Evolutionary conservation across 202 grass and related monocot genomes (phyloP).

Genomic region (Setaria italica): DNA sequence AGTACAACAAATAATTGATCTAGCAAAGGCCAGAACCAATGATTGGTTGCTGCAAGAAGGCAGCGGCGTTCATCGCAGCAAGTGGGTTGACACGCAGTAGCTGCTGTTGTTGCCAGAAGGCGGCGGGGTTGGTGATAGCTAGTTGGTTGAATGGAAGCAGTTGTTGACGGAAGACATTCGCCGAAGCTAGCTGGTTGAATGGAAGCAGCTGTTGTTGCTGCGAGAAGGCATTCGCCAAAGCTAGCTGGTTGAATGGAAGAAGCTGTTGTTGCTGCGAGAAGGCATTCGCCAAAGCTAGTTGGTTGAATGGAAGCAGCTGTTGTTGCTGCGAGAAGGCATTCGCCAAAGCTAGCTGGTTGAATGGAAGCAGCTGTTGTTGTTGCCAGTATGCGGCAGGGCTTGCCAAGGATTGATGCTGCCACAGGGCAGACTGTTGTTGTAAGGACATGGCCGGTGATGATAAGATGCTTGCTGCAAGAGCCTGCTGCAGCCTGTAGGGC

Average conservation of each 20-base stretch:
- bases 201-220: not conserved
- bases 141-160: too few species aligned
- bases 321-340: not conserved
- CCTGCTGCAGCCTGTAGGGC: not conserved
- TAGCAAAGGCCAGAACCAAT: not conserved
- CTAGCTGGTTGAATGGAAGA: not conserved
- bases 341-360: not conserved
- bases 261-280: not conserved
- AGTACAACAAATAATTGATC: too few species aligned
- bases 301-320: not conserved
- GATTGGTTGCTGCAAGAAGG: not conserved
- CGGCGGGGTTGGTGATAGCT: too few species aligned
- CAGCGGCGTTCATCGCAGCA: not conserved
- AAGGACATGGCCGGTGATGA: too few species aligned
- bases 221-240: not conserved
- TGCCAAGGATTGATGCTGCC: not conserved
- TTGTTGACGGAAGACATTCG: too few species aligned
- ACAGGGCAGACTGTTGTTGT: not conserved
- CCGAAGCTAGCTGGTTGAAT: too few species aligned
- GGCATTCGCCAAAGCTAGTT: not conserved
- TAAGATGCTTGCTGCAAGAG: too few species aligned
- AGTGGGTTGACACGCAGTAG: not conserved
- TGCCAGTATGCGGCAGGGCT: not conserved
- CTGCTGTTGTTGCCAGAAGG: not conserved
- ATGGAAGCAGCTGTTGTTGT: not conserved